phyloP scores from a whole-genome alignment of 768 basidiomycete species.

The Trichaptum fuscoviolaceum region DNA sequence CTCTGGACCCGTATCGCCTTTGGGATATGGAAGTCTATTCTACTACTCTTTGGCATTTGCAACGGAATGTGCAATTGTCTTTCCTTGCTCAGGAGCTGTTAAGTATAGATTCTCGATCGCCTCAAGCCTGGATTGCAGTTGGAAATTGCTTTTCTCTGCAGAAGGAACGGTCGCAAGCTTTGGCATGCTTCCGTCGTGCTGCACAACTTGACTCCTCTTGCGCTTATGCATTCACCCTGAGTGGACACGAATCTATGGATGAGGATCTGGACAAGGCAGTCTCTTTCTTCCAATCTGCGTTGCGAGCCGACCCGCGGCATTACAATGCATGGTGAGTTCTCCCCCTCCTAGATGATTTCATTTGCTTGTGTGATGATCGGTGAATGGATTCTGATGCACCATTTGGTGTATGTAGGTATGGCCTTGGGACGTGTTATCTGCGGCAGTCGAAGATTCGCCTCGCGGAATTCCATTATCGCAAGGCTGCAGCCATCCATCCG shows the following conservation, averaged over 20 bases:
- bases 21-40: slow-evolving; percentile 96
- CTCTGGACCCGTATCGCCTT: slow-evolving; percentile 84
- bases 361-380: slow-evolving; percentile 6
- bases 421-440: slow-evolving; percentile 95
- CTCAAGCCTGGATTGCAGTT: slow-evolving; percentile 93
- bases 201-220: slow-evolving; percentile 83
- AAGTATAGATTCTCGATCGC: slow-evolving; percentile 71
- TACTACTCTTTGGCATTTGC: slow-evolving; percentile 92
- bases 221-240: slow-evolving; percentile 94
- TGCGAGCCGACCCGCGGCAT: slow-evolving; percentile 87
- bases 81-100: slow-evolving; percentile 91
- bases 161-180: slow-evolving; percentile 88
- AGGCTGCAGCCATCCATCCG: slow-evolving; percentile 88
- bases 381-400: slow-evolving; percentile 23
- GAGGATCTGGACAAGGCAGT: slow-evolving; percentile 93
- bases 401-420: slow-evolving; percentile 70
- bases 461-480: slow-evolving; percentile 95
- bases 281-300: slow-evolving; percentile 85
- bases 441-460: slow-evolving; percentile 88
- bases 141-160: slow-evolving; percentile 95
- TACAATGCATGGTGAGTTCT: slow-evolving; percentile 93
- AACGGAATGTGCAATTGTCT: slow-evolving; percentile 77
- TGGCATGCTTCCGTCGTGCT: slow-evolving; percentile 92
- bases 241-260: slow-evolving; percentile 95
- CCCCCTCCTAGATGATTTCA: neutral